Evolutionary conservation across 2,329 filamentous ascomycete species (phyloP).

Genomic region (Cercospora berteroae): DNA sequence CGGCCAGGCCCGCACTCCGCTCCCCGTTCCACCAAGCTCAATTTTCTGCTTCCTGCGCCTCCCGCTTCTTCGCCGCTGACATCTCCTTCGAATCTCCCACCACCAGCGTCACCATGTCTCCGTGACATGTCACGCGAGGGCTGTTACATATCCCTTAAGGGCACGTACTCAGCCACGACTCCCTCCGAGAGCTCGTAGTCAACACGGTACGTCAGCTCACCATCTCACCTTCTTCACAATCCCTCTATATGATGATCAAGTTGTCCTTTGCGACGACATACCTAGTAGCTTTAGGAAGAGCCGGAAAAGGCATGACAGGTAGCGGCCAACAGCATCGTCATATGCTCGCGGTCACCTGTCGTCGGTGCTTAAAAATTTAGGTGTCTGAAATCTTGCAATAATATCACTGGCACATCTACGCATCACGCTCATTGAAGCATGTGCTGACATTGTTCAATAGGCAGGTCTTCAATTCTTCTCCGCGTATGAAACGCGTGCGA

Average conservation of each 20-base stretch:
- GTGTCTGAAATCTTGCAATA: slow-evolving; percentile 20
- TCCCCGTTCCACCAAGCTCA: background rate
- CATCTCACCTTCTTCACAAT: slow-evolving; percentile 4
- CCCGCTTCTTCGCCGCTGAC: slow-evolving; percentile 3
- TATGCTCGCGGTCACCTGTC: slow-evolving; percentile 39
- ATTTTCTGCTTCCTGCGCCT: slow-evolving; percentile 3
- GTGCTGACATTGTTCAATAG: background rate
- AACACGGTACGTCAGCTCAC: background rate
- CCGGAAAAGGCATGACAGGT: slow-evolving; percentile 53
- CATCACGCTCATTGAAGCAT: background rate
- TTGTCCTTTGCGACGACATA: slow-evolving; percentile 27
- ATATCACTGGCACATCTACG: background rate
- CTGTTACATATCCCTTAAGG: background rate
- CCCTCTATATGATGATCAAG: slow-evolving; percentile 37
- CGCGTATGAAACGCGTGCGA: background rate
- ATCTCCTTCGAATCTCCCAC: background rate
- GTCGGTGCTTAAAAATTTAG: slow-evolving; percentile 52
- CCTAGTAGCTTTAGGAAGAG: slow-evolving; percentile 50
- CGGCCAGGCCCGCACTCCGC: slow-evolving; percentile 3
- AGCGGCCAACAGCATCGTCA: slow-evolving; percentile 41
- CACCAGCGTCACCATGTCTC: background rate
- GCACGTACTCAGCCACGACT: background rate
- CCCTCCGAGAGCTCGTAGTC: background rate
- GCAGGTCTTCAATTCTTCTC: background rate
- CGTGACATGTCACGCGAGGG: background rate